A percentile compares a stretch with the other conserved stretches of the same genome.
phyloP scores from a whole-genome alignment of 371 early-diverging fungal species.

The Actinomucor elegans region DNA sequence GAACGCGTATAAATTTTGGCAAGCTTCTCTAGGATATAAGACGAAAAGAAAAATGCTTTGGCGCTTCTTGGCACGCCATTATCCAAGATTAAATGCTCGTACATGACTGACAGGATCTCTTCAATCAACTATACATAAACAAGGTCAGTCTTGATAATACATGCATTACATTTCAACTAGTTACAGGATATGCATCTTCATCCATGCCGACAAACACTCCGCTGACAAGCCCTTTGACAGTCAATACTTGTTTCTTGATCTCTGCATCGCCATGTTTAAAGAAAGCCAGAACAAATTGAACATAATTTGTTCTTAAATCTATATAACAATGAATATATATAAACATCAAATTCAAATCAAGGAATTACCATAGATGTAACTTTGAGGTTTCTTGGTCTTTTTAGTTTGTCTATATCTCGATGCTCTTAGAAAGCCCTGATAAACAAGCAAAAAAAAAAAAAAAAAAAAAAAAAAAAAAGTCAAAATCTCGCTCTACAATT shows the following conservation, averaged over 20 bases:
- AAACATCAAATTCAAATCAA: background rate
- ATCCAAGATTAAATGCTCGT: constrained; percentile 69
- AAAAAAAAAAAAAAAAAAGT: background rate
- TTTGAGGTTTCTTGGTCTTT: constrained; percentile 40
- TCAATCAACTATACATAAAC: constrained; percentile 51
- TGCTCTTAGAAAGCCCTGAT: constrained; percentile 47
- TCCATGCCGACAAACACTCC: constrained; percentile 64
- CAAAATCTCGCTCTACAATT: no score
- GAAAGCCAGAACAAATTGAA: constrained; percentile 78
- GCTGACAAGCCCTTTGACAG: constrained; percentile 67
- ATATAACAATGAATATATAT: background rate
- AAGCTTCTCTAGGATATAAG: constrained; percentile 65
- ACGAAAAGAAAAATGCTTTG: constrained; percentile 68
- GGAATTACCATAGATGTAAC: constrained; percentile 41
- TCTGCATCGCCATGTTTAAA: constrained; percentile 67
- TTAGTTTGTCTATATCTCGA: constrained; percentile 43
- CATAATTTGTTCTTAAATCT: constrained; percentile 66
- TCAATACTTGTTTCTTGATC: constrained; percentile 68
- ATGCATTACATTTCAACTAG: no score
- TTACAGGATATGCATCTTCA: constrained; percentile 66
- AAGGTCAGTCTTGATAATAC: background rate
- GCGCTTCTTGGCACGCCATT: constrained; percentile 48
- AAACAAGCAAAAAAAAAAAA: background rate
- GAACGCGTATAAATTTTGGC: constrained; percentile 58
- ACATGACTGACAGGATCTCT: constrained; percentile 56